phyloP scores from a whole-genome alignment of 495 filamentous ascomycete species.

The Talaromyces borbonicus region DNA sequence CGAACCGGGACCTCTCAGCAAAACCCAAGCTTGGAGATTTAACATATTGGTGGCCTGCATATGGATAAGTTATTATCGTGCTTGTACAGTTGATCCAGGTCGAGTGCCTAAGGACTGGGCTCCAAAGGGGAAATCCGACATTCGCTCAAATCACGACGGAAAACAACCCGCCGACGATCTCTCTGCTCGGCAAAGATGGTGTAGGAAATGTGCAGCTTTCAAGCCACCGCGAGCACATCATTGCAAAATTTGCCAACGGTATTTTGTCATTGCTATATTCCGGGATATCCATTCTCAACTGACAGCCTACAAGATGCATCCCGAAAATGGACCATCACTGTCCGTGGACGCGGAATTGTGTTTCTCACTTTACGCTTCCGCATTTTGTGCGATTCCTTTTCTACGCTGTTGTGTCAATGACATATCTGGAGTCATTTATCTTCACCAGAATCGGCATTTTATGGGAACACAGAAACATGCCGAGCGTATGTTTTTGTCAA shows the following conservation, averaged over 20 bases:
- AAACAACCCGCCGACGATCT: constrained; percentile 16
- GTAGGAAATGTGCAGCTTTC: constrained; percentile 69
- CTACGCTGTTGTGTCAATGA: constrained; percentile 62
- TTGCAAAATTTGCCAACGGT: constrained; percentile 76
- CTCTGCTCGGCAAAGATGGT: constrained; percentile 51
- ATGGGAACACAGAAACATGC: constrained; percentile 57
- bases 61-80: constrained; percentile 68
- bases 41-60: constrained; percentile 64
- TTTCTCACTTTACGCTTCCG: constrained; percentile 81
- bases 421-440: constrained; percentile 49
- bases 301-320: constrained; percentile 65
- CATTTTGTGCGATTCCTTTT: constrained; percentile 84
- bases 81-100: constrained; percentile 73
- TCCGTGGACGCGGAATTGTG: constrained; percentile 91
- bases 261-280: no score
- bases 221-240: constrained; percentile 90
- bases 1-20: constrained; percentile 55
- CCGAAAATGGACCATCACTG: constrained; percentile 99
- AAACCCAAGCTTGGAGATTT: constrained; percentile 53
- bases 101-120: constrained; percentile 25
- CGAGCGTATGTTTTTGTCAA: constrained; percentile 51
- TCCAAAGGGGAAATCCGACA: constrained; percentile 5
- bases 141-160: constrained; percentile 9
- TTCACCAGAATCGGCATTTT: constrained; percentile 49
- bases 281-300: no score